Base-by-base conservation (phyloP, 2,329 filamentous ascomycete genomes). In the Fusarium buxicola region DNA sequence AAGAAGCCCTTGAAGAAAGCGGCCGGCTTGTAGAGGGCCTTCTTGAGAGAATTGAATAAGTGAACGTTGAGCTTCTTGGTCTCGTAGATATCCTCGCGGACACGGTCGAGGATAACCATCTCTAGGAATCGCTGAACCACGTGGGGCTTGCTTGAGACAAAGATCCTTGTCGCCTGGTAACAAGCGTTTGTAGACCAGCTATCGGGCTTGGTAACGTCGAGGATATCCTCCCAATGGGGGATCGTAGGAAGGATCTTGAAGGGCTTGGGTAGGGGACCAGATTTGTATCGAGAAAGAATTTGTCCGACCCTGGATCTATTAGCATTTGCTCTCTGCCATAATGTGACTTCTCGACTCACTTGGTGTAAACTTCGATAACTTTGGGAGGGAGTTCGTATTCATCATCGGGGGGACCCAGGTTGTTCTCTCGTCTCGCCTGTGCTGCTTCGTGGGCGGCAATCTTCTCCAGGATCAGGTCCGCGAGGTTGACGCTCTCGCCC, bases 1-100 rank as follows among this genome's bases (percentile, higher is more conserved):
- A 99, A 82, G 68, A 99, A 88, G 5, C 94, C 95, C 76, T 97
- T 97, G 85, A 99, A 99, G 78, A 96, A 99, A 15, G 94, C 93
- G 0, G 92, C 90, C 7, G 95, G 95, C 76, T 97, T 96, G 82
- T 97, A 97, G 12, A 97, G 84, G 8, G 87, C 88, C 75, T 97
- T 97, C 79, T 97, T 97, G 55, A 99, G 82, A 0, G 92, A 73
- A 70, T 96, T 94, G 84, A 97, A 99, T 8, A 98, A 83, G 75
- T 99, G 95, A 0, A 97, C 90, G 72, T 97, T 97, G 55, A 99
- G 84, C 76, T 97, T 97, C 78, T 95, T 95, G 63, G 89, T 93
- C 77, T 99, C 93, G 73, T 90, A 89, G 59, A 99, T 98, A 70
- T 98, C 92, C 71, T 97, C 91, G 60, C 94, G 90, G n/a, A 98